Percentiles rank a stretch among this genome's conserved stretches.
These are phyloP conservation scores for Phlegmacium glaucopus DNA, from an alignment of 768 basidiomycete species.

Conservation along the genomic window DNA sequence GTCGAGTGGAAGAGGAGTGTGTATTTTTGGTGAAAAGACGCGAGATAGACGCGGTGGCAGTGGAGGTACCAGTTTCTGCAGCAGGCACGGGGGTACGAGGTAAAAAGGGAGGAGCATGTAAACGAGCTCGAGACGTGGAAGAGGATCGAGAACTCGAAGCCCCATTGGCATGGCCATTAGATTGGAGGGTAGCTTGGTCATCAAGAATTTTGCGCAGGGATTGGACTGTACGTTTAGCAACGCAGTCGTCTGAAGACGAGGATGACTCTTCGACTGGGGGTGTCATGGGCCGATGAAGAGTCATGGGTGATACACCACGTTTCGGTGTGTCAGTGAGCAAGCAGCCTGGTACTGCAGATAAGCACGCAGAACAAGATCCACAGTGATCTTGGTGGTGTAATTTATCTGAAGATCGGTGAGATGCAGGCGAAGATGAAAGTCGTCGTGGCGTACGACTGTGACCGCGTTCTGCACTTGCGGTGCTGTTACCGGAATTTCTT, in stretches of 20 bases:
- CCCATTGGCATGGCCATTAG: background rate
- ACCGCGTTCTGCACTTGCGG: conserved; percentile 24
- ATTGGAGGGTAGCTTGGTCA: conserved; percentile 37
- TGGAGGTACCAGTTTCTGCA: conserved; percentile 59
- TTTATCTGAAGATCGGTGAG: conserved; percentile 12
- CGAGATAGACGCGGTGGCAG: conserved; percentile 74
- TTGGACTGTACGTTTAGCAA: conserved; percentile 61
- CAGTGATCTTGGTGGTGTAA: conserved; percentile 3
- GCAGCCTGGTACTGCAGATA: conserved; percentile 2
- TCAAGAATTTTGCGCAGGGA: conserved; percentile 71
- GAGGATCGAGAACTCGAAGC: conserved; percentile 7
- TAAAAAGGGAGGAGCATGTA: conserved; percentile 34
- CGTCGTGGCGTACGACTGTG: conserved; percentile 5
- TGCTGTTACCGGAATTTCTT: conserved; percentile 30
- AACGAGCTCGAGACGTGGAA: conserved; percentile 11
- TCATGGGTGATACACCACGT: conserved; percentile 22
- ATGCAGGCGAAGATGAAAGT: conserved; percentile 11
- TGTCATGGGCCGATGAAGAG: conserved; percentile 41
- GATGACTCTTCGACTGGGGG: conserved; percentile 61
- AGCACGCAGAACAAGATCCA: background rate
- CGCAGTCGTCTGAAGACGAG: conserved; percentile 49
- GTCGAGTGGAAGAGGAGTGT: conserved; percentile 58
- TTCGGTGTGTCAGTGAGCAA: conserved; percentile 4
- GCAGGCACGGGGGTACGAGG: conserved; percentile 50
- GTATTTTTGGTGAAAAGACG: conserved; percentile 65